Evolutionary conservation across 768 basidiomycete genomes (phyloP).

Genomic region (Tephrocybe sp.): DNA sequence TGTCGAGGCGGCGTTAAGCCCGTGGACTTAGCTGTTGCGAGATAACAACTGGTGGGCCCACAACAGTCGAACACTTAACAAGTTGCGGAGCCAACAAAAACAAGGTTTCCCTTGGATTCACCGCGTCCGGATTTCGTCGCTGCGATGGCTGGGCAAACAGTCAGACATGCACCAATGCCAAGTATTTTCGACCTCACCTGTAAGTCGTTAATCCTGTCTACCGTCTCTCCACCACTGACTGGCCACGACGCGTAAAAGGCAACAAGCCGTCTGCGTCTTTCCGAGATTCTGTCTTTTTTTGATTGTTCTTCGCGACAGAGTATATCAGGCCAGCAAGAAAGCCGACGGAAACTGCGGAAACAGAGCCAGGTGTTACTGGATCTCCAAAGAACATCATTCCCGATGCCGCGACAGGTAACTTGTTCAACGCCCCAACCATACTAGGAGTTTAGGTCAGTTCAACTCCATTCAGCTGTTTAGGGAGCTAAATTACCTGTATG

Average conservation of each 20-base stretch:
- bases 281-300: conserved; percentile 71
- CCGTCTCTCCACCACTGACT: conserved; percentile 11
- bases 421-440: conserved; percentile 97
- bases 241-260: conserved; percentile 48
- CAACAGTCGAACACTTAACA: no score
- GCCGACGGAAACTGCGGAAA: conserved; percentile 82
- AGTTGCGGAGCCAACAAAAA: no score
- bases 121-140: no score
- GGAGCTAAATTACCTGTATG: conserved; percentile 71
- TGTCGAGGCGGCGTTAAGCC: conserved; percentile 2
- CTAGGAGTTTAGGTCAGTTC: conserved; percentile 32
- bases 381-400: conserved; percentile 98
- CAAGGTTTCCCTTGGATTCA: no score
- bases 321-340: conserved; percentile 92
- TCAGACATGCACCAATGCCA: no score
- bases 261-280: conserved; percentile 51
- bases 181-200: no score
- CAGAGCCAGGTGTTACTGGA: conserved; percentile 80
- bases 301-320: conserved; percentile 92
- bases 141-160: no score
- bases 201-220: background rate
- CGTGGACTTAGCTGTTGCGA: background rate
- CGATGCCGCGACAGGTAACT: conserved; percentile 97
- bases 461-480: background rate
- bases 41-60: background rate